Conservation (phyloP, 2,329 filamentous ascomycete genomes). For the Fusarium verticillioides region DNA sequence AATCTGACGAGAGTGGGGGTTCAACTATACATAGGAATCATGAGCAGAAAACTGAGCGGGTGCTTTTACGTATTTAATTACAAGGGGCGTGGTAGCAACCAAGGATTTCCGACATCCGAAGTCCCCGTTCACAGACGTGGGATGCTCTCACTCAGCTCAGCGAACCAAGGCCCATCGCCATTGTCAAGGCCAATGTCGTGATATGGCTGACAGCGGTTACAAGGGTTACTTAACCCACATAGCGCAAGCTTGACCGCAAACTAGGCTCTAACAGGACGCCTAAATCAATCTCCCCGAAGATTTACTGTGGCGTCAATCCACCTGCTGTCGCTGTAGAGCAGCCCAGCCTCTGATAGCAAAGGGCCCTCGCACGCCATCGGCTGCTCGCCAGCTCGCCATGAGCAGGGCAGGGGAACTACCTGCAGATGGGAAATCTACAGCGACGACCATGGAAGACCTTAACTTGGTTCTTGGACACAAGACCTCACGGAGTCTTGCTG, state of each 20-base stretch:
- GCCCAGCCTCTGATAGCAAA: slow-evolving; percentile 40
- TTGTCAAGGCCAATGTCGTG: slow-evolving; percentile 41
- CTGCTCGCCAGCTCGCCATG: slow-evolving; percentile 45
- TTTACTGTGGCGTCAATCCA: slow-evolving; percentile 31
- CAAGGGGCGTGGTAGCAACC: neutral
- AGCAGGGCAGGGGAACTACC: slow-evolving; percentile 29
- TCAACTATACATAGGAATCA: neutral
- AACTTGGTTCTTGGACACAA: slow-evolving; percentile 26
- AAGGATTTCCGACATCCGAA: slow-evolving; percentile 29
- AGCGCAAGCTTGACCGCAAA: slow-evolving; percentile 28
- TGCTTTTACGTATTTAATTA: slow-evolving; percentile 19
- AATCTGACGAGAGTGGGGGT: slow-evolving; percentile 25
- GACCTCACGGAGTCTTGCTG: slow-evolving; percentile 26
- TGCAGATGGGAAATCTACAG: neutral
- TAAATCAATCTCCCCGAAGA: slow-evolving; percentile 33
- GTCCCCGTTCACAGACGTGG: slow-evolving; percentile 25
- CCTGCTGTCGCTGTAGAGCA: slow-evolving; percentile 8
- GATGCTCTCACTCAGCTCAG: slow-evolving; percentile 6
- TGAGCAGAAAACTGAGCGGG: neutral
- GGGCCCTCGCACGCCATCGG: slow-evolving; percentile 46
- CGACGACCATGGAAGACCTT: slow-evolving; percentile 26
- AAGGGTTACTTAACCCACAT: slow-evolving; percentile 39
- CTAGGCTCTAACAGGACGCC: slow-evolving; percentile 14
- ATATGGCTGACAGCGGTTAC: slow-evolving; percentile 36
- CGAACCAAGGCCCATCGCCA: slow-evolving; percentile 31